Base-by-base conservation (phyloP, 2,329 filamentous ascomycete species). In the Blastomyces parvus region DNA sequence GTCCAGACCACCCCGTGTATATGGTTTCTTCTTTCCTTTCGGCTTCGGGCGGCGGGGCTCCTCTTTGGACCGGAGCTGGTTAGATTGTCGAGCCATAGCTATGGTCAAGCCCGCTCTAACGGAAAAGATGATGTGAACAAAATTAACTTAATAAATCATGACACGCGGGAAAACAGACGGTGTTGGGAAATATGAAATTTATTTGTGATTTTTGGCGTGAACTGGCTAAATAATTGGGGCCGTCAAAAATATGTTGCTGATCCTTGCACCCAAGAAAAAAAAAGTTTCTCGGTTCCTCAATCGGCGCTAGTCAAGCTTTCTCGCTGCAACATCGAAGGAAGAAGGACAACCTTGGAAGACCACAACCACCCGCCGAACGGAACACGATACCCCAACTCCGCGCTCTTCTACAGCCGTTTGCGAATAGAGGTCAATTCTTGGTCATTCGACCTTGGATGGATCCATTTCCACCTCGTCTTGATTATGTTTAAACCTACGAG, bases 1-100 rank as follows among this genome's bases (percentile, higher is more conserved):
- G 73, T 89, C 81, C 46, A 86, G 77, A n/a, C 57, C 55, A 9
- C 78, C 79, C 64, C 83, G 80, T 67, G 68, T 70, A 48, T 68
- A 70, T 58, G 76, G 74, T 64, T 76, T 77, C 64, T 76, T 77
- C 59, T 77, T 78, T 60, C 80, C 78, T 56, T 77, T 76, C 13
- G 57, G 50, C 64, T 78, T 77, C 4, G 66, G 42, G n/a, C 64
- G 62, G 30, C 68, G 60, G 27, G 25, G 57, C 36, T 72, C 70
- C 64, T 77, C 72, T 66, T 74, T 74, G 14, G 75, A 74, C 66
- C 73, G 74, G 63, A 74, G 73, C 66, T 72, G 67, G 65, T 77
- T 74, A 19, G 76, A 76, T 64, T 75, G 74, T 62, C 73, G 70
- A 66, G 77, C 72, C 77, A 79, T 79, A 62, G 60, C 67, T 67